A percentile compares a stretch with the other conserved stretches of the same genome.
These are phyloP conservation scores for Phyllosticta citriasiana DNA, from an alignment of 2,329 filamentous ascomycete species.

Conservation along the genomic window DNA sequence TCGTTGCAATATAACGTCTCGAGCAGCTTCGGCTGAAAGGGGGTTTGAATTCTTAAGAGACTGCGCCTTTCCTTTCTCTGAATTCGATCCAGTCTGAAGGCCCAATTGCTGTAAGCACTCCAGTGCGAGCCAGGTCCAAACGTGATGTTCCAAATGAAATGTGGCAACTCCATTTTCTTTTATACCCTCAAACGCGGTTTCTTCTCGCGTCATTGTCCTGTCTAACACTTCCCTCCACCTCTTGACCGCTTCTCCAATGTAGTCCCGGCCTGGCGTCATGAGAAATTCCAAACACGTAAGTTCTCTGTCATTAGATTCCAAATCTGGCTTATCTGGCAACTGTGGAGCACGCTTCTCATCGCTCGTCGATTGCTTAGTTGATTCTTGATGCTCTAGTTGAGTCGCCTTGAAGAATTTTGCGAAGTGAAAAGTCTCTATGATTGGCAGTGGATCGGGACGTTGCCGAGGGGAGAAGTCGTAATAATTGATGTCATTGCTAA, in stretches of 20 bases:
- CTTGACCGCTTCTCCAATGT: too few species aligned
- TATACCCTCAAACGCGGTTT: too few species aligned
- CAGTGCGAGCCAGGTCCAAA: conserved; percentile 9
- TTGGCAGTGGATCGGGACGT: background rate
- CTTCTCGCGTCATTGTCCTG: too few species aligned
- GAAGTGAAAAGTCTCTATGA: conserved; percentile 7
- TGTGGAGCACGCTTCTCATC: too few species aligned
- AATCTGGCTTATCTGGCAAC: too few species aligned
- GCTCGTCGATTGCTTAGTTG: background rate
- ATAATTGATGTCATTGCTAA: background rate
- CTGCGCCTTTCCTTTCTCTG: background rate
- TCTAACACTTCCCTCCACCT: too few species aligned
- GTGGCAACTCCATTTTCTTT: background rate
- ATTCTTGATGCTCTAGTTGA: background rate
- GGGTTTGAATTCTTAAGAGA: background rate
- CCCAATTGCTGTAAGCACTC: background rate
- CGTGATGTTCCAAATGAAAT: conserved; percentile 3
- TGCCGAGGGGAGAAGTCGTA: too few species aligned
- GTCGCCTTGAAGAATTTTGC: background rate
- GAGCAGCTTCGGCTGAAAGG: background rate
- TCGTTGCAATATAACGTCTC: background rate
- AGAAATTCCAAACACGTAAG: too few species aligned
- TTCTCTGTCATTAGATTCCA: too few species aligned
- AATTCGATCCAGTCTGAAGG: background rate
- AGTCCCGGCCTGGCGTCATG: too few species aligned